Conservation (phyloP, 352 stramenopile genomes). For the Pilasporangium apinafurcum region DNA sequence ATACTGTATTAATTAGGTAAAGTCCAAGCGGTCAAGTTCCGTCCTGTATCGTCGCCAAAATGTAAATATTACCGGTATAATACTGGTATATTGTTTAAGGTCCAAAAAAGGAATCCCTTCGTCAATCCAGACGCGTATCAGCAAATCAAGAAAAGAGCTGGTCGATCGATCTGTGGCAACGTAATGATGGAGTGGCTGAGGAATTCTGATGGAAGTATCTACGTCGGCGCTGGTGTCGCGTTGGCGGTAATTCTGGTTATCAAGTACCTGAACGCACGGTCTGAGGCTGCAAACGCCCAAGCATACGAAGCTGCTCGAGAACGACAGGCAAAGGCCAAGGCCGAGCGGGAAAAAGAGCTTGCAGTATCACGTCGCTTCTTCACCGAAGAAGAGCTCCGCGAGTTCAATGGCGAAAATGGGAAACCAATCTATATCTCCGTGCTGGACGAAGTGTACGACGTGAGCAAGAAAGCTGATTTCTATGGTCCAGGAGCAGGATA, state of each 20-base stretch:
- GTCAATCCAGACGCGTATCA: too few relatives aligned
- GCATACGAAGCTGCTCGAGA: constrained; percentile 56
- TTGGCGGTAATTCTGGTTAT: constrained; percentile 40
- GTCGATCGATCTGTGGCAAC: too few relatives aligned
- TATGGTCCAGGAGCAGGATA: constrained; percentile 96
- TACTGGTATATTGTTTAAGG: too few relatives aligned
- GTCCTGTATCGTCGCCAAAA: too few relatives aligned
- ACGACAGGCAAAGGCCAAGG: constrained; percentile 60
- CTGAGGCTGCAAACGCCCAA: constrained; percentile 52
- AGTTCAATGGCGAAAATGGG: constrained; percentile 89
- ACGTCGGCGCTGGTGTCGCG: constrained; percentile 45
- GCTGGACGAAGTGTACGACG: constrained; percentile 96
- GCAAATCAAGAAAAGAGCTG: too few relatives aligned
- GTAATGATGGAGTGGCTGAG: constrained; percentile 48
- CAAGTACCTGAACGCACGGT: constrained; percentile 58
- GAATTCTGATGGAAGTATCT: constrained; percentile 41
- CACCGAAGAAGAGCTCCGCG: constrained; percentile 84
- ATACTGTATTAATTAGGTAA: too few relatives aligned
- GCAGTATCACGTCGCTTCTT: constrained; percentile 84
- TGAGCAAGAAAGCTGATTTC: constrained; percentile 91
- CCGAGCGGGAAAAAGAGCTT: constrained; percentile 40
- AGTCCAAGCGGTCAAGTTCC: too few relatives aligned
- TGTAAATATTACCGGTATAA: too few relatives aligned
- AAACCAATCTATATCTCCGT: constrained; percentile 95
- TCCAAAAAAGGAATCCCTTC: too few relatives aligned